Evolutionary conservation across 805 yeast genomes (phyloP).

Genomic region (Sugiyamaella boreocaroliniensis): DNA sequence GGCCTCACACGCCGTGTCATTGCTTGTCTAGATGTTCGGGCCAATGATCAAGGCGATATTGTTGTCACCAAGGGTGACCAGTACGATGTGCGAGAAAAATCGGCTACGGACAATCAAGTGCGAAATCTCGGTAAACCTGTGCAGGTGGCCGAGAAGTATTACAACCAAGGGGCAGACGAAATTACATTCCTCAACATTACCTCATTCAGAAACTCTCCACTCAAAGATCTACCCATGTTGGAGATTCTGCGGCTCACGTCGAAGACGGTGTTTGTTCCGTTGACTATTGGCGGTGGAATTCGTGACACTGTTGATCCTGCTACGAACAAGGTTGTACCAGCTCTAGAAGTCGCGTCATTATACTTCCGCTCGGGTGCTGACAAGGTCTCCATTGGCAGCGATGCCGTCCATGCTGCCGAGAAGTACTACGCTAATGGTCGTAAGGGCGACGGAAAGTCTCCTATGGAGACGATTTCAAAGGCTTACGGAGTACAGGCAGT

Average conservation of each 20-base stretch:
- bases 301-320: slow-evolving; percentile 83
- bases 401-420: slow-evolving; percentile 91
- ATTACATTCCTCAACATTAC: slow-evolving; percentile 92
- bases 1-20: slow-evolving; percentile 88
- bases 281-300: slow-evolving; percentile 98
- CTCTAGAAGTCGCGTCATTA: slow-evolving; percentile 81
- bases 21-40: slow-evolving; percentile 95
- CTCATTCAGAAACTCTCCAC: slow-evolving; percentile 89
- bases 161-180: slow-evolving; percentile 94
- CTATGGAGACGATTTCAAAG: slow-evolving; percentile 87
- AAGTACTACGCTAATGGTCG: slow-evolving; percentile 55
- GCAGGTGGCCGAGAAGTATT: slow-evolving; percentile 83
- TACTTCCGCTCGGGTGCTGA: slow-evolving; percentile 98
- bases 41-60: slow-evolving; percentile 89
- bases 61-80: slow-evolving; percentile 99
- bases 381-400: slow-evolving; percentile 96
- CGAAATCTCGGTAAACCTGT: slow-evolving; percentile 96
- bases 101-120: slow-evolving; percentile 48
- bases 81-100: slow-evolving; percentile 87
- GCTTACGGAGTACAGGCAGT: slow-evolving; percentile 97
- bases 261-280: slow-evolving; percentile 87
- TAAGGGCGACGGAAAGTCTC: slow-evolving; percentile 63
- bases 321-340: slow-evolving; percentile 64
- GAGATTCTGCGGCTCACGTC: slow-evolving; percentile 80
- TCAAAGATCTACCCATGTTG: slow-evolving; percentile 91